Percentiles rank a stretch among this genome's conserved stretches.
Evolutionary conservation across 1,284 basidiomycete species (phyloP).

Genomic region (Trichosporon sp.): DNA sequence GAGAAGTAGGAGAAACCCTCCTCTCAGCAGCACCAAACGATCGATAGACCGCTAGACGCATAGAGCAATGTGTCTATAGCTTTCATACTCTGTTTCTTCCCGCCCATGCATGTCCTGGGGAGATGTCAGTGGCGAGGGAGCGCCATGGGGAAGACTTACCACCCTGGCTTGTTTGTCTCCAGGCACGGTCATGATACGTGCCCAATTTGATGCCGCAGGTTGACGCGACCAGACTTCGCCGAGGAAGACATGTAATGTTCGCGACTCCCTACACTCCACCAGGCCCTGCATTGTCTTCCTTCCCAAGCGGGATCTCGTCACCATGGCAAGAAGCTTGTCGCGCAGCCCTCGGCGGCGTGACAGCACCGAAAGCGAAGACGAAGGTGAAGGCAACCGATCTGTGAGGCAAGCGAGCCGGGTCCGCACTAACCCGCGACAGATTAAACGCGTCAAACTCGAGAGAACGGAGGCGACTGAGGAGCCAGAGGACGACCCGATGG

Average conservation of each 20-base stretch:
- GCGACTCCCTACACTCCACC: neutral
- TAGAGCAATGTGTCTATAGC: neutral
- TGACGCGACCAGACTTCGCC: neutral
- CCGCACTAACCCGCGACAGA: constrained; percentile 9
- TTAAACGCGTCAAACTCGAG: constrained; percentile 30
- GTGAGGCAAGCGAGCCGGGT: neutral
- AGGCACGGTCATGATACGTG: neutral
- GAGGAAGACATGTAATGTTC: neutral
- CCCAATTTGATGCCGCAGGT: constrained; percentile 1
- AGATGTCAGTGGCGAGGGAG: neutral
- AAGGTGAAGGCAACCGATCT: neutral
- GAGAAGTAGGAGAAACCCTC: neutral
- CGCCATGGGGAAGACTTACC: neutral
- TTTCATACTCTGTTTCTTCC: neutral
- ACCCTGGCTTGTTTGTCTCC: neutral
- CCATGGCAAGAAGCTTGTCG: neutral
- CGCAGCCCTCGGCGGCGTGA: constrained; percentile 3
- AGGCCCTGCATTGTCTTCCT: neutral
- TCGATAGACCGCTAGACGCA: neutral
- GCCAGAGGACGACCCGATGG: constrained; percentile 12
- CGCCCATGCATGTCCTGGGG: neutral
- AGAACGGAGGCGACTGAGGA: constrained; percentile 2
- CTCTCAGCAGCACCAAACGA: neutral
- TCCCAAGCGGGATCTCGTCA: neutral
- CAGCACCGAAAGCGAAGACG: constrained; percentile 6